Evolutionary conservation across 2,329 filamentous ascomycete species (phyloP).

Genomic region (Tolypocladium tundrense): DNA sequence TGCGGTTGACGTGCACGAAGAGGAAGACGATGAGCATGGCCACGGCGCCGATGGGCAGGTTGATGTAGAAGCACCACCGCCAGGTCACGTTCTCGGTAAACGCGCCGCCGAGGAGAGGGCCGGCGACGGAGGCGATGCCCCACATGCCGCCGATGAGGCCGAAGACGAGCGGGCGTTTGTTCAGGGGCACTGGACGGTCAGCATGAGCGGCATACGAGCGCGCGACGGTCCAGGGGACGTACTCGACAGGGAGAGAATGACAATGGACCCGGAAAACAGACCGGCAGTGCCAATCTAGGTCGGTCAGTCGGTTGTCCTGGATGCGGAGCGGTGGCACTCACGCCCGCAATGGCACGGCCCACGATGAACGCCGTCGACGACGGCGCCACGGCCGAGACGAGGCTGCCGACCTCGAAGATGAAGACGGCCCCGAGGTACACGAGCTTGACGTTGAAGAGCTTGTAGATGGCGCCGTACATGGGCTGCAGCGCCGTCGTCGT

Average conservation of each 20-base stretch:
- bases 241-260: slow-evolving; percentile 34
- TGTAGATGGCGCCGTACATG: slow-evolving; percentile 39
- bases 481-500: slow-evolving; percentile 39
- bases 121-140: slow-evolving; percentile 42
- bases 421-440: slow-evolving; percentile 31
- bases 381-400: slow-evolving; percentile 33
- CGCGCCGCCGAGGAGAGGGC: slow-evolving; percentile 38
- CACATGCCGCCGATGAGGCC: slow-evolving; percentile 46
- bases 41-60: slow-evolving; percentile 36
- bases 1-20: slow-evolving; percentile 31
- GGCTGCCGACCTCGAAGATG: slow-evolving; percentile 33
- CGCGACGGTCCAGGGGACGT: slow-evolving; percentile 2
- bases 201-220: background rate
- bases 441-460: slow-evolving; percentile 37
- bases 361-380: slow-evolving; percentile 38
- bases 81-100: slow-evolving; percentile 39
- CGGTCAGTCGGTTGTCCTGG: slow-evolving; percentile 2
- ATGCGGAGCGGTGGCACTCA: slow-evolving; percentile 8
- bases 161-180: slow-evolving; percentile 42
- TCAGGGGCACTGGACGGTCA: slow-evolving; percentile 32
- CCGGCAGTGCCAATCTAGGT: slow-evolving; percentile 37
- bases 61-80: slow-evolving; percentile 42
- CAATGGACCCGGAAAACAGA: slow-evolving; percentile 38
- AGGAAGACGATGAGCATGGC: slow-evolving; percentile 37
- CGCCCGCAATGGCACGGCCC: slow-evolving; percentile 39